Evolutionary conservation across 2,329 filamentous ascomycete genomes (phyloP).

Genomic region (Fusarium chaquense): DNA sequence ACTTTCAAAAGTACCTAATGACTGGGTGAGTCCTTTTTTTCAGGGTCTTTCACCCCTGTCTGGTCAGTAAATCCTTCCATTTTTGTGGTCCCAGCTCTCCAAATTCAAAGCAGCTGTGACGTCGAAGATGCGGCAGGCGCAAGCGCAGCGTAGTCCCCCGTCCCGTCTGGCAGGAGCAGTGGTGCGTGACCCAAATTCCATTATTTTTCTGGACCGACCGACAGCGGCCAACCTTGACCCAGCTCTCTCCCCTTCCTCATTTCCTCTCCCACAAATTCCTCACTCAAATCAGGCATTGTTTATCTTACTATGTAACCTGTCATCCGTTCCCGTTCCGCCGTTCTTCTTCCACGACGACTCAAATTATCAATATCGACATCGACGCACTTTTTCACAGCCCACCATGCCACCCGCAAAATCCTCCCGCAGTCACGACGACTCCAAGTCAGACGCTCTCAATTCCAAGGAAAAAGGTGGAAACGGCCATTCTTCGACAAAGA

Average conservation of each 20-base stretch:
- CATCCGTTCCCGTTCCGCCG: slow-evolving; percentile 5
- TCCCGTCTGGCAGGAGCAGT: slow-evolving; percentile 11
- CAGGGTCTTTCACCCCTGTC: not conserved
- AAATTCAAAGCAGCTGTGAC: slow-evolving; percentile 22
- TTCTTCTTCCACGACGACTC: slow-evolving; percentile 13
- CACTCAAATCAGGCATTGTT: slow-evolving; percentile 2
- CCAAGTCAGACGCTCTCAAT: slow-evolving; percentile 57
- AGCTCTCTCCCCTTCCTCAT: slow-evolving; percentile 35
- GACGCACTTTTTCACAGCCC: slow-evolving; percentile 9
- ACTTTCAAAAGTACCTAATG: not conserved
- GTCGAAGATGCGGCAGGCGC: slow-evolving; percentile 25
- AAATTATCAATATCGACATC: not conserved
- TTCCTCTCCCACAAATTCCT: slow-evolving; percentile 34
- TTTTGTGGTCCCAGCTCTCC: not conserved
- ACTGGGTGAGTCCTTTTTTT: not conserved
- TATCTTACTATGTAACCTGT: slow-evolving; percentile 41
- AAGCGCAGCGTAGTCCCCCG: not conserved
- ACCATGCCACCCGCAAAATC: slow-evolving; percentile 62
- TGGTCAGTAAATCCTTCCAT: slow-evolving; percentile 1
- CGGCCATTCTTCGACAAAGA: slow-evolving; percentile 63
- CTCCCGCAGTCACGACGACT: slow-evolving; percentile 61
- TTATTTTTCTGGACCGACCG: slow-evolving; percentile 37
- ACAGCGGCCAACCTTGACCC: slow-evolving; percentile 36
- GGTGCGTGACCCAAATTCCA: slow-evolving; percentile 9
- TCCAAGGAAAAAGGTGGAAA: slow-evolving; percentile 61